Evolutionary conservation across 164 flowering plant species (phyloP).

Genomic region (Macadamia tetraphylla): DNA sequence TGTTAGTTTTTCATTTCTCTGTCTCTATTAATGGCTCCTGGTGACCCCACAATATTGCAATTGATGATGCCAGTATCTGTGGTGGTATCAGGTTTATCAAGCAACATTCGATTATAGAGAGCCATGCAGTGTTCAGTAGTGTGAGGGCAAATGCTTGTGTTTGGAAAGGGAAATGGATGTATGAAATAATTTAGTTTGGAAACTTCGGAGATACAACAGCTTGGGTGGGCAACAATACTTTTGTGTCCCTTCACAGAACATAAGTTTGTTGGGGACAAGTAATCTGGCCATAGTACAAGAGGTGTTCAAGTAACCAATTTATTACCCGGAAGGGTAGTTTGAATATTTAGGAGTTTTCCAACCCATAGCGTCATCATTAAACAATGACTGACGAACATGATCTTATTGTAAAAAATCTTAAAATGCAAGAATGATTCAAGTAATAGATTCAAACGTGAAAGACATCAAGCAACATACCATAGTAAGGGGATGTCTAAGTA

Average conservation of each 20-base stretch:
- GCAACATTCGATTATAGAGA: constrained; percentile 62
- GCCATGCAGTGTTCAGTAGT: constrained; percentile 82
- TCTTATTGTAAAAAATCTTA: no score
- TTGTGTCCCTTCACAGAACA: constrained; percentile 79
- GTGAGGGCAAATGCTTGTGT: constrained; percentile 81
- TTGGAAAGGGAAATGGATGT: constrained; percentile 98
- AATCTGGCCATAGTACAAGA: no score
- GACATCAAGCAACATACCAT: no score
- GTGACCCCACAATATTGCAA: constrained; percentile 30
- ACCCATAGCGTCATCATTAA: no score
- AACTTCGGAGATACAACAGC: constrained; percentile 83
- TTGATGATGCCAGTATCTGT: constrained; percentile 68
- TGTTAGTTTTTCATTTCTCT: constrained; percentile 7
- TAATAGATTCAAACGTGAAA: no score
- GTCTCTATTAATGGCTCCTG: constrained; percentile 19
- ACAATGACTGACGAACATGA: no score
- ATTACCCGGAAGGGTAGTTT: no score
- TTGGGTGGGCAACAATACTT: constrained; percentile 89
- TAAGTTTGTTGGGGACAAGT: constrained; percentile 90
- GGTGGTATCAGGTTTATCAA: constrained; percentile 58
- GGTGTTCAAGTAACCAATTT: no score
- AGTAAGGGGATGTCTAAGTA: no score
- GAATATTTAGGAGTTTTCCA: no score
- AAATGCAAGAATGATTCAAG: no score
- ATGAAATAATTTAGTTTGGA: constrained; percentile 82